phyloP scores from a whole-genome alignment of 192 early-diverging fungal species.

The Phlyctochytrium arcticum region DNA sequence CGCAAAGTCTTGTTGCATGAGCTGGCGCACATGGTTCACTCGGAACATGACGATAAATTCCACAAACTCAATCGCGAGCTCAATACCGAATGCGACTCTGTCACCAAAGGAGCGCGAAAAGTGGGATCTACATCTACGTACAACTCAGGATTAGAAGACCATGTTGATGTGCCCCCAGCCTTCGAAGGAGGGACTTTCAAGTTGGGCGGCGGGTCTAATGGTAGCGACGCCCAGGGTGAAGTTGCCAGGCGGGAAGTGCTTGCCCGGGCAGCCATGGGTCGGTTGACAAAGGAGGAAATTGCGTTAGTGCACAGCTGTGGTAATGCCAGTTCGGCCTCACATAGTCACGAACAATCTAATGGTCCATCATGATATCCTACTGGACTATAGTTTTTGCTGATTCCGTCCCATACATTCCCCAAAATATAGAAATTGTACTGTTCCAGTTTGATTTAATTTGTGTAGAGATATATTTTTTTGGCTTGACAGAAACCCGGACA shows the following conservation, averaged over 20 bases:
- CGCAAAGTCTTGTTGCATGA: conserved; percentile 74
- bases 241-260: conserved; percentile 51
- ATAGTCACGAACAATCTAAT: not conserved
- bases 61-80: conserved; percentile 67
- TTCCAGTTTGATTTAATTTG: not conserved
- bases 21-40: conserved; percentile 62
- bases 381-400: too few species aligned
- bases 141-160: conserved; percentile 29
- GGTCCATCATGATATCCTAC: too few species aligned
- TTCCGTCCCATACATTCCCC: too few species aligned
- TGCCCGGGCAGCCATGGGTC: conserved; percentile 50
- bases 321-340: not conserved
- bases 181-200: conserved; percentile 59
- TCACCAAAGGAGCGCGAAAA: conserved; percentile 14
- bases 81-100: conserved; percentile 64
- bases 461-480: not conserved
- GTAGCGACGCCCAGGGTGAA: conserved; percentile 2
- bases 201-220: conserved; percentile 44
- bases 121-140: conserved; percentile 16
- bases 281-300: conserved; percentile 62
- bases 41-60: conserved; percentile 69
- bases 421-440: not conserved
- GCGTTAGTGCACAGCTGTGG: conserved; percentile 60
- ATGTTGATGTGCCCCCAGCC: conserved; percentile 13
- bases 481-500: not conserved